Evolutionary conservation across 169 alveolate genomes (phyloP).

Genomic region (Perkinsus olseni): DNA sequence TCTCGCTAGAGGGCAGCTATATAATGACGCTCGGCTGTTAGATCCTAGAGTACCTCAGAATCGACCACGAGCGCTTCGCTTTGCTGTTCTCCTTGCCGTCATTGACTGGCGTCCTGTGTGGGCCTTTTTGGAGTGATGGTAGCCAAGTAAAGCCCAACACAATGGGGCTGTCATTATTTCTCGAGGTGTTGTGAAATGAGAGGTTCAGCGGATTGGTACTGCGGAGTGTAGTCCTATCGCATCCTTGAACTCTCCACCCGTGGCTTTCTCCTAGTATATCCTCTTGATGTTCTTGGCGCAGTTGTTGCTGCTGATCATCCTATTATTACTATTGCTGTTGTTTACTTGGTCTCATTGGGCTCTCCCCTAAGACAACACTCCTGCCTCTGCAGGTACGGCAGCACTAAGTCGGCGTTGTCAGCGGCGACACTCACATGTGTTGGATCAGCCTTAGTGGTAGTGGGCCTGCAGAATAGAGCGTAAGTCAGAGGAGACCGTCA

Average conservation of each 20-base stretch:
- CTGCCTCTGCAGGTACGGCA: not conserved
- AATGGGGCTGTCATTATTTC: too few species aligned
- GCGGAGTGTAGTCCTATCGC: too few species aligned
- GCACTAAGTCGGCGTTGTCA: not conserved
- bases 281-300: too few species aligned
- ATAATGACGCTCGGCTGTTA: not conserved
- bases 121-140: not conserved
- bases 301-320: too few species aligned
- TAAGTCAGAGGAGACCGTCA: not conserved
- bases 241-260: too few species aligned
- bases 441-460: not conserved
- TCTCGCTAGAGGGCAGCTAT: not conserved
- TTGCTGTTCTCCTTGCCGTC: not conserved
- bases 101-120: not conserved
- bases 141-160: not conserved
- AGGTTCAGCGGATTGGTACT: too few species aligned
- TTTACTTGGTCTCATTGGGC: too few species aligned
- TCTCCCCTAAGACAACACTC: too few species aligned
- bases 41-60: not conserved
- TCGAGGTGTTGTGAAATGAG: too few species aligned
- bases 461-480: not conserved
- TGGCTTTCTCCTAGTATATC: too few species aligned
- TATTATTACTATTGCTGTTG: too few species aligned
- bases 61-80: not conserved
- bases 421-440: not conserved